phyloP scores from a whole-genome alignment of 2,329 filamentous ascomycete genomes.

The Fusarium siculi region DNA sequence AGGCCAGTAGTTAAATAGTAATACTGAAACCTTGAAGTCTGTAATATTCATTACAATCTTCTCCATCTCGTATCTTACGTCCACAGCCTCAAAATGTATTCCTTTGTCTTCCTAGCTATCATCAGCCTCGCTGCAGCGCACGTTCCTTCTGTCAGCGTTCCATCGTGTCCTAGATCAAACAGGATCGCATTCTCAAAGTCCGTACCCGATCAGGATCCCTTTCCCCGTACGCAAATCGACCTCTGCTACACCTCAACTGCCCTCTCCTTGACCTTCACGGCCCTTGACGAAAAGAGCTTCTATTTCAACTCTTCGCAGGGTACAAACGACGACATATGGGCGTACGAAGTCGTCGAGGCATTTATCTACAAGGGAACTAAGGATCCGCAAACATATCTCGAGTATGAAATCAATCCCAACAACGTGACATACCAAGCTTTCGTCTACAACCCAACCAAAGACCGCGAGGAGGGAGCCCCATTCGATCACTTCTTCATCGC shows the following conservation, averaged over 20 bases:
- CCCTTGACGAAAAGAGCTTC: constrained; percentile 58
- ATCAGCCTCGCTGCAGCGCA: constrained; percentile 12
- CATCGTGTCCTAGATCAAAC: constrained; percentile 51
- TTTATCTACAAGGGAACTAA: constrained; percentile 59
- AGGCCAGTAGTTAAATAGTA: not conserved
- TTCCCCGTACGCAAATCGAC: constrained; percentile 57
- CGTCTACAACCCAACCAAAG: constrained; percentile 62
- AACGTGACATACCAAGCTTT: constrained; percentile 63
- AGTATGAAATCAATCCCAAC: constrained; percentile 63
- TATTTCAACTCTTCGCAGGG: constrained; percentile 56
- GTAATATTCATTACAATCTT: not conserved
- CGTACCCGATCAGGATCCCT: constrained; percentile 54
- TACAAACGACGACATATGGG: constrained; percentile 60
- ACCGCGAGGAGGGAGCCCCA: constrained; percentile 52
- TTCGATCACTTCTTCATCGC: constrained; percentile 57
- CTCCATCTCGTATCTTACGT: not conserved
- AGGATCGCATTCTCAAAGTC: constrained; percentile 54
- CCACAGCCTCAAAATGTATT: constrained; percentile 23
- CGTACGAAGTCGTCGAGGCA: constrained; percentile 63
- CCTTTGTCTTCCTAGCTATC: not conserved
- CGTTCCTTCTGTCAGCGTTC: constrained; percentile 50
- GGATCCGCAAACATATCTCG: constrained; percentile 61
- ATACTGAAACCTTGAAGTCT: not conserved
- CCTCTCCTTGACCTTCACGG: constrained; percentile 57
- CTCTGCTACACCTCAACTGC: constrained; percentile 58